A percentile compares a stretch with the other conserved stretches of the same genome.
These are phyloP conservation scores for Metschnikowia arizonensis DNA, from an alignment of 805 yeast species.

Conservation along the genomic window DNA sequence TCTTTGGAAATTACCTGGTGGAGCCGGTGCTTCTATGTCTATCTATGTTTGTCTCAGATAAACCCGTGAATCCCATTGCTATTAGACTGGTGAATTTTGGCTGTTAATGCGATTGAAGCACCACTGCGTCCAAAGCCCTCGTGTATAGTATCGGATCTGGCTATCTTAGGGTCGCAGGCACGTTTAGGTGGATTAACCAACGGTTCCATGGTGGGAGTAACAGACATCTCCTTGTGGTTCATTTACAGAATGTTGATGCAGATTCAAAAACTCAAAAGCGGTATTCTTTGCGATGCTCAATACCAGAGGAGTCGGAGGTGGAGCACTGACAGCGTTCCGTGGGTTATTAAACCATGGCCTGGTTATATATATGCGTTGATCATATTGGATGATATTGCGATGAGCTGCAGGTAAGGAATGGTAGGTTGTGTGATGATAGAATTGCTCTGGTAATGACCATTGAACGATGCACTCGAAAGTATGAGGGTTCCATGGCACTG, in stretches of 20 bases:
- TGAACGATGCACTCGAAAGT: background rate
- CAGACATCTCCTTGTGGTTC: background rate
- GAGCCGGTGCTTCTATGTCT: too few relatives aligned
- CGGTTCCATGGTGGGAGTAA: background rate
- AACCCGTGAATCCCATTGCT: too few relatives aligned
- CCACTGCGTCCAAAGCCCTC: background rate
- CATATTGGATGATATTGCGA: slow-evolving; percentile 6
- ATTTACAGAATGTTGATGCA: background rate
- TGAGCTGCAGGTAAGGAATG: slow-evolving; percentile 4
- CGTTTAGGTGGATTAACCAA: background rate
- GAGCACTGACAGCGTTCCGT: background rate
- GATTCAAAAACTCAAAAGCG: slow-evolving; percentile 11
- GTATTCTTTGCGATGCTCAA: slow-evolving; percentile 20
- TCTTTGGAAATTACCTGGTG: slow-evolving; percentile 37
- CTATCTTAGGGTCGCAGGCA: background rate
- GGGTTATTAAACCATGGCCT: slow-evolving; percentile 7
- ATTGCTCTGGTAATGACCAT: background rate
- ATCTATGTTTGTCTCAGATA: too few relatives aligned
- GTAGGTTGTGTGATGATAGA: background rate
- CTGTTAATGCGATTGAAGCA: too few relatives aligned
- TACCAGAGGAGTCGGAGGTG: slow-evolving; percentile 2
- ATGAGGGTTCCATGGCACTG: background rate
- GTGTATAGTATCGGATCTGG: background rate
- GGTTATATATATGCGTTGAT: slow-evolving; percentile 10
- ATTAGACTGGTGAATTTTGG: too few relatives aligned